Conservation (phyloP, 2,329 filamentous ascomycete genomes). For the Penicillium sp. region DNA sequence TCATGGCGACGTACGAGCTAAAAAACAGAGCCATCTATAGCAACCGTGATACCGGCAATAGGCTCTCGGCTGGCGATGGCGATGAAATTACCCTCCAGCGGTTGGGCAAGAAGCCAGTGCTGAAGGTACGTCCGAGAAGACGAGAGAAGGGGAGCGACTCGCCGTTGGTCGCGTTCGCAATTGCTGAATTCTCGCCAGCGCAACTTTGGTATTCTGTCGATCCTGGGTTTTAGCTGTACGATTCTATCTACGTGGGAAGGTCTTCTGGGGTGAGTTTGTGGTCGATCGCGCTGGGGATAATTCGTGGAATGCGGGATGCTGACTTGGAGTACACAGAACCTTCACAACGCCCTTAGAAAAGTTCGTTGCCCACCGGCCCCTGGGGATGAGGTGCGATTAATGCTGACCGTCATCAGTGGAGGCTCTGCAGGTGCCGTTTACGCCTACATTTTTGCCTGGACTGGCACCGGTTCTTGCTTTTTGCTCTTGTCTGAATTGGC, state of each 20-base stretch:
- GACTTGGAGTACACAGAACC: conserved; percentile 8
- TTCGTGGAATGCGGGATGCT: too few species aligned
- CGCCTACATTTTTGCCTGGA: conserved; percentile 35
- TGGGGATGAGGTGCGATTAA: not conserved
- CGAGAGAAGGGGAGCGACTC: too few species aligned
- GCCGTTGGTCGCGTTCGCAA: too few species aligned
- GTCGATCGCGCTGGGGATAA: not conserved
- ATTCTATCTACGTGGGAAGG: conserved; percentile 44
- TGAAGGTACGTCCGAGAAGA: conserved; percentile 7
- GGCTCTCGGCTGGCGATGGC: not conserved
- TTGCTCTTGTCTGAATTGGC: conserved; percentile 33
- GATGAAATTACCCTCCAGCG: conserved; percentile 6
- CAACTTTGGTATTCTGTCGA: conserved; percentile 42
- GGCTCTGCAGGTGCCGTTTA: conserved; percentile 36
- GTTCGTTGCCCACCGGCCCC: conserved; percentile 3
- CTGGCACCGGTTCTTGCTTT: conserved; percentile 27
- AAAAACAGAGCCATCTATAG: not conserved
- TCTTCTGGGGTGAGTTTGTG: conserved; percentile 32
- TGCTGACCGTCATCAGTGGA: conserved; percentile 23
- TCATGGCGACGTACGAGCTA: not conserved
- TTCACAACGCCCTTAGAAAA: conserved; percentile 23
- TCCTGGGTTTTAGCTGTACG: conserved; percentile 42
- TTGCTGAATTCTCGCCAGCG: conserved; percentile 33
- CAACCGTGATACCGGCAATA: not conserved
- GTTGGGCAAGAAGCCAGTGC: conserved; percentile 8